phyloP scores from a whole-genome alignment of 2,329 filamentous ascomycete species.

The Teratosphaeriaceae sp. region DNA sequence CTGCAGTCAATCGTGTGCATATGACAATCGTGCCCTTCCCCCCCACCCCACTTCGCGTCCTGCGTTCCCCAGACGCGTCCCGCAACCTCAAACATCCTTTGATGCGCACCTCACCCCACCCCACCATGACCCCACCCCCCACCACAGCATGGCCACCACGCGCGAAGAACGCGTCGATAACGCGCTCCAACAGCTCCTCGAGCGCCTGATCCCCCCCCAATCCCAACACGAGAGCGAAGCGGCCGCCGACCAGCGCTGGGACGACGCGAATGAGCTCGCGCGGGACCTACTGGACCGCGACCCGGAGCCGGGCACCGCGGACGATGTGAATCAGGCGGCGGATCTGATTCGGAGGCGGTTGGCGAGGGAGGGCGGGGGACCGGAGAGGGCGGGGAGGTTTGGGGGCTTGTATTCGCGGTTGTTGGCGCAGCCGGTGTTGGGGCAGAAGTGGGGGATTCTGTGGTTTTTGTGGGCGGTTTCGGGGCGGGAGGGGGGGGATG shows the following conservation, averaged over 20 bases:
- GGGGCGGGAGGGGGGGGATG: slow-evolving; percentile 41
- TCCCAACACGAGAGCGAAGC: slow-evolving; percentile 61
- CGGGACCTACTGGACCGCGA: slow-evolving; percentile 39
- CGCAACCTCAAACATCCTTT: background rate
- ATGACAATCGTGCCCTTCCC: no score
- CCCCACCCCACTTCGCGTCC: background rate
- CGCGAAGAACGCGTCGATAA: slow-evolving; percentile 60
- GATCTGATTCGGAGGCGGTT: slow-evolving; percentile 88
- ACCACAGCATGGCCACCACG: slow-evolving; percentile 18
- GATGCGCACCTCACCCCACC: no score
- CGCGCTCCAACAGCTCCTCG: slow-evolving; percentile 72
- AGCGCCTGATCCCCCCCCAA: slow-evolving; percentile 60
- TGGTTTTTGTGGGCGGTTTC: slow-evolving; percentile 82
- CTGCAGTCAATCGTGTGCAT: no score
- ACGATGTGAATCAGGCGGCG: slow-evolving; percentile 83
- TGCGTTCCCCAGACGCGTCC: background rate
- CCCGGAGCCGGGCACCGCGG: slow-evolving; percentile 49
- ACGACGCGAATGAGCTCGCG: slow-evolving; percentile 51
- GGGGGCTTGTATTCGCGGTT: slow-evolving; percentile 86
- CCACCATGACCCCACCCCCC: background rate
- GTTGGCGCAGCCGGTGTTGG: slow-evolving; percentile 82
- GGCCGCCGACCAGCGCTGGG: slow-evolving; percentile 61
- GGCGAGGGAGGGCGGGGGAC: slow-evolving; percentile 67
- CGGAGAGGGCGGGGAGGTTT: slow-evolving; percentile 71
- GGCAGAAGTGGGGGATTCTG: slow-evolving; percentile 94